A percentile compares a stretch with the other conserved stretches of the same genome.
phyloP scores from a whole-genome alignment of 2,329 filamentous ascomycete species.

The Aspergillus calidoustus region DNA sequence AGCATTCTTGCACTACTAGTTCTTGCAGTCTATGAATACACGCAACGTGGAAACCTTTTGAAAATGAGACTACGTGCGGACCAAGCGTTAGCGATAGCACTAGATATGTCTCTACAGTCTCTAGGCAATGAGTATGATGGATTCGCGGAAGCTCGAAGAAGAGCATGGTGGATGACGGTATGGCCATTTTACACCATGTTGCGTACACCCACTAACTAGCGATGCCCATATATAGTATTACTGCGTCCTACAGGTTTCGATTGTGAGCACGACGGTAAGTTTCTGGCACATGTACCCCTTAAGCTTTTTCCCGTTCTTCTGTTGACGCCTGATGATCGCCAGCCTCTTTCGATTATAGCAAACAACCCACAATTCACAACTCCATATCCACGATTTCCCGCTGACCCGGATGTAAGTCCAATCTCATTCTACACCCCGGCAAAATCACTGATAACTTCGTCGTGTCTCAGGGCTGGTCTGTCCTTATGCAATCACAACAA shows the following conservation, averaged over 20 bases:
- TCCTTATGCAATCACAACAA: conserved; percentile 50
- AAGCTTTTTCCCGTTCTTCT: not conserved
- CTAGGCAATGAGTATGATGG: conserved; percentile 38
- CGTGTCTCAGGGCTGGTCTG: conserved; percentile 44
- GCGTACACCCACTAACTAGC: not conserved
- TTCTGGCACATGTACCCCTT: not conserved
- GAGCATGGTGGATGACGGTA: conserved; percentile 56
- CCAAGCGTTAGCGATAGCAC: conserved; percentile 48
- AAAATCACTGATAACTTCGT: not conserved
- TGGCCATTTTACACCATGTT: conserved; percentile 11
- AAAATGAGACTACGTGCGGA: conserved; percentile 53
- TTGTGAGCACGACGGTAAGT: conserved; percentile 49
- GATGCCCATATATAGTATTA: conserved; percentile 41
- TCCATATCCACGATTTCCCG: conserved; percentile 45
- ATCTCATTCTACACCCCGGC: not conserved
- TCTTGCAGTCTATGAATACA: conserved; percentile 52
- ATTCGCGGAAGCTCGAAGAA: conserved; percentile 46
- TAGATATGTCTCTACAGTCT: conserved; percentile 49
- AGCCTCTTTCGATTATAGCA: conserved; percentile 49
- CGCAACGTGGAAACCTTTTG: conserved; percentile 49
- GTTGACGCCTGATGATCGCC: not conserved
- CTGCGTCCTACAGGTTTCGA: conserved; percentile 50
- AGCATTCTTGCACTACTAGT: conserved; percentile 46
- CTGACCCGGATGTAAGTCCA: conserved; percentile 45
- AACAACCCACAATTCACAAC: conserved; percentile 50